Conservation (phyloP, 164 flowering plant species). For the Aristolochia contorta region DNA sequence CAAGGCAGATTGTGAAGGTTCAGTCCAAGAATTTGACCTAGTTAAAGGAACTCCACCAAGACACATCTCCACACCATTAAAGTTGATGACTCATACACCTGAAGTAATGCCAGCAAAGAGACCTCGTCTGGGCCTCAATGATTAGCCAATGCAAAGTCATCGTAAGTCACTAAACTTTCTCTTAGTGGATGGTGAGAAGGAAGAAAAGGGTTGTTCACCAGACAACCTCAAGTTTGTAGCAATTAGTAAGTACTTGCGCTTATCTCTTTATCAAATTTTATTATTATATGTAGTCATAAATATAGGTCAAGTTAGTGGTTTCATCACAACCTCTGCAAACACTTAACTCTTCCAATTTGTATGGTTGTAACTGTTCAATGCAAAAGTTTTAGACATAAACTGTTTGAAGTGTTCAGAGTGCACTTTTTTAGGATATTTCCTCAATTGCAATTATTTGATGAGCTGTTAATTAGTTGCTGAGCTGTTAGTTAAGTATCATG, state of each 20-base stretch:
- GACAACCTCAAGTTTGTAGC: conserved; percentile 44
- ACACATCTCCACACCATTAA: conserved; percentile 36
- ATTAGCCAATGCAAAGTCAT: conserved; percentile 17
- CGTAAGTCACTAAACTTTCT: conserved; percentile 48
- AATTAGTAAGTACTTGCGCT: conserved; percentile 41
- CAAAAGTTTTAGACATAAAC: too few relatives aligned
- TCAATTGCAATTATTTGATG: too few relatives aligned
- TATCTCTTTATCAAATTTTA: too few relatives aligned
- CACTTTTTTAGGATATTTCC: too few relatives aligned
- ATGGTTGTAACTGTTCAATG: too few relatives aligned
- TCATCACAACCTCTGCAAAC: too few relatives aligned
- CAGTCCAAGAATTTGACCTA: conserved; percentile 2
- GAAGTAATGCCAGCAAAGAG: conserved; percentile 47
- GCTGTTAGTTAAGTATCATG: too few relatives aligned
- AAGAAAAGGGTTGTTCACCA: conserved; percentile 10
- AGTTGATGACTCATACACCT: conserved; percentile 52
- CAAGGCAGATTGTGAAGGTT: conserved; percentile 8
- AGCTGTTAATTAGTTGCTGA: too few relatives aligned
- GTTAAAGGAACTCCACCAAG: conserved; percentile 26
- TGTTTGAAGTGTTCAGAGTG: too few relatives aligned
- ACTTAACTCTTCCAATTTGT: too few relatives aligned
- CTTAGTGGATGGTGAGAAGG: conserved; percentile 10
- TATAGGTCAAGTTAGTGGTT: too few relatives aligned
- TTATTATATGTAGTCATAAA: too few relatives aligned
- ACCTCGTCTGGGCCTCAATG: conserved; percentile 40